Conservation (phyloP, 2,329 filamentous ascomycete genomes). For the Daldinia sp. region DNA sequence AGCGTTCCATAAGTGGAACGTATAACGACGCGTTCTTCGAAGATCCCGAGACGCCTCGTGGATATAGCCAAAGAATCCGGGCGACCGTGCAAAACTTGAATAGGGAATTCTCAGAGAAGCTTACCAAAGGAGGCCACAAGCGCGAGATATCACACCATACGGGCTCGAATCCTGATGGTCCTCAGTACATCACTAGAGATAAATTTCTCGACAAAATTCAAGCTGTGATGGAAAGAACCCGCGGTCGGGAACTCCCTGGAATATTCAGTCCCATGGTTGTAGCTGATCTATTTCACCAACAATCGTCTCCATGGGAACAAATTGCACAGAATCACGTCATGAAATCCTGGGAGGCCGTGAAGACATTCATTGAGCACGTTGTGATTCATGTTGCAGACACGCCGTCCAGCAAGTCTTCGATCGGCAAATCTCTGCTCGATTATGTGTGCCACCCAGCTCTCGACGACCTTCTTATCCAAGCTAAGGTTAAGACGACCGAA, state of each 20-base stretch:
- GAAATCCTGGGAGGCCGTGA: slow-evolving; percentile 56
- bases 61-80: slow-evolving; percentile 57
- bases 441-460: slow-evolving; percentile 54
- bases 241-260: slow-evolving; percentile 66
- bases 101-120: slow-evolving; percentile 54
- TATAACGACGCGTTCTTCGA: slow-evolving; percentile 63
- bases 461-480: slow-evolving; percentile 45
- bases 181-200: slow-evolving; percentile 41
- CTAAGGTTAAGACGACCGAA: slow-evolving; percentile 53
- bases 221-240: slow-evolving; percentile 50
- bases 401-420: slow-evolving; percentile 50
- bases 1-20: slow-evolving; percentile 57
- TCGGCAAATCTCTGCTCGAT: slow-evolving; percentile 49
- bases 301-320: slow-evolving; percentile 62
- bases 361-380: slow-evolving; percentile 58
- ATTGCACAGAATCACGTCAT: slow-evolving; percentile 58
- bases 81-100: slow-evolving; percentile 62
- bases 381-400: slow-evolving; percentile 51
- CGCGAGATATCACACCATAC: slow-evolving; percentile 37
- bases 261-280: slow-evolving; percentile 68
- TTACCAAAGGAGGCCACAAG: slow-evolving; percentile 54
- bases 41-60: slow-evolving; percentile 42
- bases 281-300: slow-evolving; percentile 65
- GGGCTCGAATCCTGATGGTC: background rate
- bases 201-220: slow-evolving; percentile 53